Evolutionary conservation across 768 basidiomycete genomes (phyloP).

Genomic region (Heimioporus sp.): DNA sequence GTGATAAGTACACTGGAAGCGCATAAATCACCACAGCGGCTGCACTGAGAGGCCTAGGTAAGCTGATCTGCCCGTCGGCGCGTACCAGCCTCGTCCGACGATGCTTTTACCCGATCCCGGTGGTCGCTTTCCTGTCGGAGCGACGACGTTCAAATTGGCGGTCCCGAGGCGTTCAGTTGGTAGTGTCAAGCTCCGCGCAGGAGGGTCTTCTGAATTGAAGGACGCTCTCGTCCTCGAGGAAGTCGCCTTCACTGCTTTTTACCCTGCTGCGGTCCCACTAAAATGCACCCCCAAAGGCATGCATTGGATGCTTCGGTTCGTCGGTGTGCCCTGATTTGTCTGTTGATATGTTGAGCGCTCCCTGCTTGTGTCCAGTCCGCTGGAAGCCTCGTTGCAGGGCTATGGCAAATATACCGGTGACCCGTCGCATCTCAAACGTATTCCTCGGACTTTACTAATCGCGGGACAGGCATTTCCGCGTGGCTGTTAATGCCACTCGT

Average conservation of each 20-base stretch:
- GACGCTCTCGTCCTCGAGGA: constrained; percentile 57
- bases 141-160: constrained; percentile 53
- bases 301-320: constrained; percentile 58
- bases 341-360: constrained; percentile 1
- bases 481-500: constrained; percentile 43
- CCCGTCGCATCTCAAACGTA: background rate
- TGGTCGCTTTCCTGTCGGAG: constrained; percentile 58
- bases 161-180: constrained; percentile 42
- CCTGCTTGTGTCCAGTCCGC: constrained; percentile 30
- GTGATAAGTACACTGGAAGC: too few species aligned
- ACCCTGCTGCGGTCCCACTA: constrained; percentile 48
- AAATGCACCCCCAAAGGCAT: constrained; percentile 39
- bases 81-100: constrained; percentile 19
- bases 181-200: constrained; percentile 34
- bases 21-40: too few species aligned
- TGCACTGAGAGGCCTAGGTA: too few species aligned
- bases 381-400: constrained; percentile 45
- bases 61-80: too few species aligned
- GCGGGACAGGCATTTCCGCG: constrained; percentile 22
- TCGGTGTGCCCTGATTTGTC: background rate
- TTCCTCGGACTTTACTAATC: background rate
- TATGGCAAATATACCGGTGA: constrained; percentile 50
- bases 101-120: constrained; percentile 39
- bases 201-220: constrained; percentile 22
- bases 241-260: constrained; percentile 62